These are phyloP conservation scores for Leccinum arenicola DNA, from an alignment of 768 basidiomycete species.

Conservation along the genomic window DNA sequence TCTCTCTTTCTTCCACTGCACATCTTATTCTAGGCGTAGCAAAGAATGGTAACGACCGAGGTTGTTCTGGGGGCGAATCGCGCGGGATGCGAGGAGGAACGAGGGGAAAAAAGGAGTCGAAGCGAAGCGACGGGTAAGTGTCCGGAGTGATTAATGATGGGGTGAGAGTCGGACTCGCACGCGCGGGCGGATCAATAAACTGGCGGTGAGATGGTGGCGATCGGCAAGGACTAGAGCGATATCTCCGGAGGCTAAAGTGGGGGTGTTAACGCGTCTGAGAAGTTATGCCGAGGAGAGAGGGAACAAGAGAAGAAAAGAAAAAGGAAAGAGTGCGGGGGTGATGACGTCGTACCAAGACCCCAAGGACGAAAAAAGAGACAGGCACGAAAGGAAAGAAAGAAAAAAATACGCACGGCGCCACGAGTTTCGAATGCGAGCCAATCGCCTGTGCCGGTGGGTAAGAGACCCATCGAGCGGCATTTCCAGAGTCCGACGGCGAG, in stretches of 20 bases:
- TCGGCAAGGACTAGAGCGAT: conserved; percentile 32
- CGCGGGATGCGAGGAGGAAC: background rate
- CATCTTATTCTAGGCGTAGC: conserved; percentile 1
- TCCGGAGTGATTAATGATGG: background rate
- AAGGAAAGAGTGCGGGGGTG: background rate
- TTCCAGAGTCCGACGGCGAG: conserved; percentile 89
- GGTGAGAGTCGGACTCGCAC: background rate
- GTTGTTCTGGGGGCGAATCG: conserved; percentile 7
- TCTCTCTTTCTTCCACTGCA: background rate
- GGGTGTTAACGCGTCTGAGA: background rate
- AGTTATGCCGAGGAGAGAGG: background rate
- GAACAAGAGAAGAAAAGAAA: background rate
- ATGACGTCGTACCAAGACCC: background rate
- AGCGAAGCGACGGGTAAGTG: background rate
- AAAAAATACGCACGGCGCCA: conserved; percentile 44
- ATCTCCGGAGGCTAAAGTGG: conserved; percentile 43
- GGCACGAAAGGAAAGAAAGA: background rate
- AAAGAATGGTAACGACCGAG: conserved; percentile 12
- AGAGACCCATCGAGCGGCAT: conserved; percentile 86
- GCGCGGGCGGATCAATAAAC: background rate
- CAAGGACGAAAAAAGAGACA: background rate
- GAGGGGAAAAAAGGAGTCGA: background rate
- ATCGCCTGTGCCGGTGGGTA: conserved; percentile 89
- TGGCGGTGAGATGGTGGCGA: background rate
- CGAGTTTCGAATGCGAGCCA: conserved; percentile 93